Percentiles rank a stretch among this genome's conserved stretches.
phyloP scores from a whole-genome alignment of 2,329 filamentous ascomycete species.

The Xylariaceae sp. region DNA sequence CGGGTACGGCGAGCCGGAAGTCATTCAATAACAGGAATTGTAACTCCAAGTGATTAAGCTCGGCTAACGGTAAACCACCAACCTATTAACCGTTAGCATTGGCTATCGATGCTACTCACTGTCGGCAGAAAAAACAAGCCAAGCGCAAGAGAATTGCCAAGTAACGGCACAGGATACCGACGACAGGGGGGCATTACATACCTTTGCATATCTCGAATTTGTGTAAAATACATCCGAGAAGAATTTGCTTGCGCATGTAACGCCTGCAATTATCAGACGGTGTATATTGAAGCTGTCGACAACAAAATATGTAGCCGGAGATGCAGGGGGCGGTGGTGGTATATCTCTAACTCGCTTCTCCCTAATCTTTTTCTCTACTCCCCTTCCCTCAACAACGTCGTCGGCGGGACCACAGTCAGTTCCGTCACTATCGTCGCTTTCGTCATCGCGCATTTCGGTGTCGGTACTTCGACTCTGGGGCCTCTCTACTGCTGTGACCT shows the following conservation, averaged over 20 bases:
- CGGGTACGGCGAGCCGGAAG: conserved; percentile 87
- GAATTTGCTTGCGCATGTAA: conserved; percentile 98
- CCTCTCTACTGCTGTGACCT: conserved; percentile 6
- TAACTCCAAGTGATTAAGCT: conserved; percentile 93
- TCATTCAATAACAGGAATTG: conserved; percentile 96
- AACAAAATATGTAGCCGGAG: conserved; percentile 72
- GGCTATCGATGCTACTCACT: neutral
- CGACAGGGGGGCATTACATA: conserved; percentile 46
- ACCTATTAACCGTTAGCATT: conserved; percentile 61
- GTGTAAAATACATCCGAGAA: conserved; percentile 99
- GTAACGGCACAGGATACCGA: neutral
- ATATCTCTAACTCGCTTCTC: conserved; percentile 21
- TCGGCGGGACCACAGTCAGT: conserved; percentile 56
- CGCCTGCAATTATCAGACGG: conserved; percentile 90
- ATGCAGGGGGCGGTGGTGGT: conserved; percentile 26
- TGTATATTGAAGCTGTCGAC: conserved; percentile 99
- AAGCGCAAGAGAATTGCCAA: neutral
- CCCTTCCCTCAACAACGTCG: conserved; percentile 45
- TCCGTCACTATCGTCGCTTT: conserved; percentile 44
- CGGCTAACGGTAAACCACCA: conserved; percentile 85
- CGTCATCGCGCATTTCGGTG: conserved; percentile 41
- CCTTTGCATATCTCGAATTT: conserved; percentile 98
- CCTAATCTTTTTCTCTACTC: conserved; percentile 37
- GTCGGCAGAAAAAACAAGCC: neutral
- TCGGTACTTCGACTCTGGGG: conserved; percentile 30